Percentiles rank a stretch among this genome's conserved stretches.
Evolutionary conservation across 495 filamentous ascomycete genomes (phyloP).

Genomic region (Penicillium roqueforti): DNA sequence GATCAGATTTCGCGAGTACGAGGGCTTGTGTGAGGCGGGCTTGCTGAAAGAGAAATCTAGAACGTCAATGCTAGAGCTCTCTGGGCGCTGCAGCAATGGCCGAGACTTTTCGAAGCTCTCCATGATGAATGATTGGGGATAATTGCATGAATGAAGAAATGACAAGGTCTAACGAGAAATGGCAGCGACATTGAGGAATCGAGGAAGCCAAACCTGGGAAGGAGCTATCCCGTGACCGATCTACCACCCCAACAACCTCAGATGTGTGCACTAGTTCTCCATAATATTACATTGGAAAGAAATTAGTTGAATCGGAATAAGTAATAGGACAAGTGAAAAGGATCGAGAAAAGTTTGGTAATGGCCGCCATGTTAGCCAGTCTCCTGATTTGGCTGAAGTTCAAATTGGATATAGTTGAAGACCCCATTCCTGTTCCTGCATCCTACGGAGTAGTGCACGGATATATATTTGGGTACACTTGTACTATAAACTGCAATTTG

Average conservation of each 20-base stretch:
- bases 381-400: too few relatives aligned
- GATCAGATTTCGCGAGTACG: constrained; percentile 18
- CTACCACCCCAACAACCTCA: background rate
- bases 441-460: too few relatives aligned
- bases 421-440: too few relatives aligned
- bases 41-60: constrained; percentile 35
- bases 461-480: too few relatives aligned
- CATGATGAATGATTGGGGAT: background rate
- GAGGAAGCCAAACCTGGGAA: background rate
- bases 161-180: background rate
- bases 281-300: background rate
- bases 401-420: too few relatives aligned
- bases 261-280: background rate
- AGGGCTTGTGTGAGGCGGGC: constrained; percentile 23
- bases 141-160: background rate
- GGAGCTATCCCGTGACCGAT: constrained; percentile 1
- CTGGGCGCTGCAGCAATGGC: constrained; percentile 29
- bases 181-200: background rate
- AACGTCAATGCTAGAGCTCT: constrained; percentile 31
- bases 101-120: background rate
- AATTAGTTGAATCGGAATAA: background rate
- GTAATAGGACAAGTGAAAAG: background rate
- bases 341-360: too few relatives aligned
- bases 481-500: too few relatives aligned
- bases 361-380: too few relatives aligned